A percentile compares a stretch with the other conserved stretches of the same genome.
phyloP scores from a whole-genome alignment of 805 yeast genomes.

The Hanseniaspora taiwanica region DNA sequence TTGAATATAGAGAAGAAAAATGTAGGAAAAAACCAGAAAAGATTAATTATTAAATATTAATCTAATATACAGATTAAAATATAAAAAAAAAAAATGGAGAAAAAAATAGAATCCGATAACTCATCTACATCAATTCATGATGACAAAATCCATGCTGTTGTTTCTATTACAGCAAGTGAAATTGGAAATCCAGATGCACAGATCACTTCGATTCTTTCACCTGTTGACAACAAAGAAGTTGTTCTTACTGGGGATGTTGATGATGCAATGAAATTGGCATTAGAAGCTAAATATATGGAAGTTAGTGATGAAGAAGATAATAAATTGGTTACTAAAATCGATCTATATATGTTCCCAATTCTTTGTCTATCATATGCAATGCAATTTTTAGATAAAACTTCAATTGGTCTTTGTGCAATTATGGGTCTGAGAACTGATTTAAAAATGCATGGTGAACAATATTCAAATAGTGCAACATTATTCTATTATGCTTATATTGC shows the following conservation, averaged over 20 bases:
- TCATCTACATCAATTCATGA: neutral
- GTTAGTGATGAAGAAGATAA: constrained; percentile 23
- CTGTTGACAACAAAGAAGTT: constrained; percentile 14
- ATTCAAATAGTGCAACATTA: constrained; percentile 45
- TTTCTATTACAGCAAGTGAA: constrained; percentile 5
- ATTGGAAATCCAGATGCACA: constrained; percentile 5
- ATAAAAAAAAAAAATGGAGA: neutral
- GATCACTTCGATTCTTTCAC: constrained; percentile 15
- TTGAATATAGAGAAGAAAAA: no score
- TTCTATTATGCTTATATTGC: constrained; percentile 53
- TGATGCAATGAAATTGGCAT: constrained; percentile 32
- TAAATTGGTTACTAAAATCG: constrained; percentile 35
- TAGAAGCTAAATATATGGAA: constrained; percentile 20
- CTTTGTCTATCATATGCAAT: constrained; percentile 35
- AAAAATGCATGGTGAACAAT: constrained; percentile 30
- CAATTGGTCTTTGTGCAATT: constrained; percentile 39
- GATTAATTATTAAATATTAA: no score
- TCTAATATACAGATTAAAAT: no score
- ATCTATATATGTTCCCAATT: constrained; percentile 36
- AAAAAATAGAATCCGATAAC: neutral
- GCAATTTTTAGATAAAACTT: constrained; percentile 48
- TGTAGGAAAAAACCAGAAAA: no score
- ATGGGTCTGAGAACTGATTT: constrained; percentile 35
- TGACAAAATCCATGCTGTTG: constrained; percentile 4
- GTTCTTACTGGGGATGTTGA: constrained; percentile 29